phyloP scores from a whole-genome alignment of 495 filamentous ascomycete species.

The Aspergillus cristatus region DNA sequence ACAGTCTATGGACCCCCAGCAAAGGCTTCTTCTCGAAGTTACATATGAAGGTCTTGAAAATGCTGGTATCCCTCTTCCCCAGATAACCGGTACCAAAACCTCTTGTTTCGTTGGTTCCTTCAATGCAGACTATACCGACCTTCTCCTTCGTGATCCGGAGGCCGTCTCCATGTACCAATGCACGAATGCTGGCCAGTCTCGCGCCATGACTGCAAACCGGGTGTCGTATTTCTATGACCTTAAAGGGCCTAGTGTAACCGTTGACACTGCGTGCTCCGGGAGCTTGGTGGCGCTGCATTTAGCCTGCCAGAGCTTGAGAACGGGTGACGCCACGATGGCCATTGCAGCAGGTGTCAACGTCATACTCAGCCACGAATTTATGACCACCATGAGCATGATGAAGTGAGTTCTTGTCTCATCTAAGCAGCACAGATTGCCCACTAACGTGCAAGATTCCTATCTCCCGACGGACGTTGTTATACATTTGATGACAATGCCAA shows the following conservation, averaged over 20 bases:
- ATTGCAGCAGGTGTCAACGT: constrained; percentile 27
- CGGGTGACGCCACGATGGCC: constrained; percentile 30
- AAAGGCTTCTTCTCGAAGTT: constrained; percentile 47
- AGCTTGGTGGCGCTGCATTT: constrained; percentile 42
- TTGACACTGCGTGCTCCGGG: constrained; percentile 47
- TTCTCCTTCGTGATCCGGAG: constrained; percentile 21
- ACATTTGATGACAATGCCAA: constrained; percentile 27
- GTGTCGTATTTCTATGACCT: constrained; percentile 36
- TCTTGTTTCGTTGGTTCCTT: constrained; percentile 37
- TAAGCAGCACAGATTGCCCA: no score
- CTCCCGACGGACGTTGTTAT: constrained; percentile 22
- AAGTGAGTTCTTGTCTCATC: constrained; percentile 4
- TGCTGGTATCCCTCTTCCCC: constrained; percentile 19
- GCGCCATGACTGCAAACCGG: constrained; percentile 33
- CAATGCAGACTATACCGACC: constrained; percentile 21
- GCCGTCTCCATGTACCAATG: constrained; percentile 22
- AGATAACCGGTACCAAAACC: constrained; percentile 38
- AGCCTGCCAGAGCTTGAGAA: constrained; percentile 34
- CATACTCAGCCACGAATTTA: constrained; percentile 20
- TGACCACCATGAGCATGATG: constrained; percentile 15
- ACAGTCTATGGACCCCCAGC: constrained; percentile 39
- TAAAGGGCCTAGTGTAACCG: constrained; percentile 31
- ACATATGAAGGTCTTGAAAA: constrained; percentile 52
- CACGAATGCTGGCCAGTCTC: constrained; percentile 23
- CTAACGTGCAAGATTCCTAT: constrained; percentile 11